Evolutionary conservation across 1,284 basidiomycete species (phyloP), one percentile per base, ranked within the genome.

Genomic region (Neotropicomus parvogracilis): DNA sequence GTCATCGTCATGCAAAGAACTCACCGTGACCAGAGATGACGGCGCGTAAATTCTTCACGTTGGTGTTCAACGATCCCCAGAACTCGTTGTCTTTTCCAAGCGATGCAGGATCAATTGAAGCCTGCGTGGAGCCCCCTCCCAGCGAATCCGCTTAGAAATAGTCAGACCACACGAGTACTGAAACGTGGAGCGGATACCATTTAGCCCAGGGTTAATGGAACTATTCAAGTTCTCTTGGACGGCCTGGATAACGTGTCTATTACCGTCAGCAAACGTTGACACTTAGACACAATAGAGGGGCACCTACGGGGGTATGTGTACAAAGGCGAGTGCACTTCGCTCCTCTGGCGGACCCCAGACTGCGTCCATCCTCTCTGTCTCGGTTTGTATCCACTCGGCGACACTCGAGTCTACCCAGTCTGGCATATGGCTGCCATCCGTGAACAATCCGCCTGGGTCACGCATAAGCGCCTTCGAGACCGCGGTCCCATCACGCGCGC

Each of bases 361-460:
- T 1, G 50, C 49, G 46, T 83, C 67, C 84, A 34, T 65, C 11
- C 6, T 40, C 29, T 32, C 34, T 47, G 75, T 78, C 54, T 85
- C 80, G 5, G 54, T 59, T 52, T 69, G 56, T 29, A 87, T 79
- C 83, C 83, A 86, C 3, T 55, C 59, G 1, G 80, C 79, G 9
- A 87, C 82, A 4, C 71, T 74, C 4, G 64, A 65, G 56, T 86
- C 82, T 7, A 87, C 83, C 80, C 81, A 86, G 63, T 86, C 84
- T 0, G 80, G 17, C 59, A 84, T 63, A 6, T 70, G 63, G 2
- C 60, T 69, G 0, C 75, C 74, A 55, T 75, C 64, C 0, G 68
- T 65, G 36, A 69, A 73, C 52, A 74, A 67, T 0, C 81, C 81
- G 35, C 80, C 79, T 79, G 40, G 40, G 41, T 29, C 7, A 21